A percentile compares a stretch with the other conserved stretches of the same genome.
Evolutionary conservation across 2,329 filamentous ascomycete genomes (phyloP).

Genomic region (Amylocarpus encephaloides): DNA sequence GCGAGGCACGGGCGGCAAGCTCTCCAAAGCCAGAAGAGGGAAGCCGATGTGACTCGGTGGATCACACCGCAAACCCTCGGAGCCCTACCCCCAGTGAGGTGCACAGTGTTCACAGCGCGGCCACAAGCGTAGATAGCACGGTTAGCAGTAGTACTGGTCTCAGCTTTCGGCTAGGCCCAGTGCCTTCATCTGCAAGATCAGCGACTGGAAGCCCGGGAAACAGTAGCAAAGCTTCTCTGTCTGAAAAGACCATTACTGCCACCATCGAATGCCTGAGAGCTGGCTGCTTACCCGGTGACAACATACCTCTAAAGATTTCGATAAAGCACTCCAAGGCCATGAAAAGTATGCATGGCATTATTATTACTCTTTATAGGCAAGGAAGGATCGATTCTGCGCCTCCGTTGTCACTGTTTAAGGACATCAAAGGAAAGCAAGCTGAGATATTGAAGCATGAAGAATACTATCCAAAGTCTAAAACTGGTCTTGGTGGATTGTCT

Average conservation of each 20-base stretch:
- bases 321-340: slow-evolving; percentile 85
- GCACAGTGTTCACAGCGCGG: slow-evolving; percentile 64
- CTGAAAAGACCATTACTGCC: slow-evolving; percentile 76
- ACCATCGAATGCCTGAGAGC: slow-evolving; percentile 76
- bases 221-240: slow-evolving; percentile 46
- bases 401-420: slow-evolving; percentile 42
- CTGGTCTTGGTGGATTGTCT: slow-evolving; percentile 78
- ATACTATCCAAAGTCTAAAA: slow-evolving; percentile 79
- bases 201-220: slow-evolving; percentile 43
- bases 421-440: slow-evolving; percentile 52
- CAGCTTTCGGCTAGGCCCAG: slow-evolving; percentile 37
- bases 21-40: slow-evolving; percentile 29
- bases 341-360: slow-evolving; percentile 86
- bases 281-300: slow-evolving; percentile 81
- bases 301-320: slow-evolving; percentile 69
- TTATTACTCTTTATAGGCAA: slow-evolving; percentile 86
- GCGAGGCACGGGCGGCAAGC: slow-evolving; percentile 16
- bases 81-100: slow-evolving; percentile 45
- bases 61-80: slow-evolving; percentile 39
- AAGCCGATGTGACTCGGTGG: slow-evolving; percentile 30
- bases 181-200: slow-evolving; percentile 32
- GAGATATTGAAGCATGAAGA: slow-evolving; percentile 65
- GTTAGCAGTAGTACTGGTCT: slow-evolving; percentile 35
- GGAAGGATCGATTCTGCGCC: slow-evolving; percentile 79
- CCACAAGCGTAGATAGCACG: slow-evolving; percentile 64